Conservation (phyloP, 2,329 filamentous ascomycete species). For the Hymenoscyphus scutula region DNA sequence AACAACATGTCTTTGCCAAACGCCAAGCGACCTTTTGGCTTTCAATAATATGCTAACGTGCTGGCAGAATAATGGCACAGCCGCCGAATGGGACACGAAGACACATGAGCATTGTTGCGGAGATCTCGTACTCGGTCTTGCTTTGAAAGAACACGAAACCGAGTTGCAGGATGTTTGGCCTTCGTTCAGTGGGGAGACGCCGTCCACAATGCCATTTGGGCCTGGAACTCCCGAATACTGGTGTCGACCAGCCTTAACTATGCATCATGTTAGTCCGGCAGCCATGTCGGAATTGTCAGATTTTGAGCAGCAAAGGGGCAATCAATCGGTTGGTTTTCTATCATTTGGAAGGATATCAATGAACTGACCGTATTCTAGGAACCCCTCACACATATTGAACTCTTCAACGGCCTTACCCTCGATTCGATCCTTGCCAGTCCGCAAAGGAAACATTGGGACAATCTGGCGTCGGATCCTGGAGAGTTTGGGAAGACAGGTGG, state of each 20-base stretch:
- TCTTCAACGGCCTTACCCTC: conserved; percentile 48
- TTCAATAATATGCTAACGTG: neutral
- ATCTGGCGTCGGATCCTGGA: conserved; percentile 45
- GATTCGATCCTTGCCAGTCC: conserved; percentile 39
- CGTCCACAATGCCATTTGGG: conserved; percentile 47
- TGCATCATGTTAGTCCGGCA: conserved; percentile 54
- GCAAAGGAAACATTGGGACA: conserved; percentile 50
- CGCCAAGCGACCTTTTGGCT: conserved; percentile 9
- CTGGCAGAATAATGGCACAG: conserved; percentile 41
- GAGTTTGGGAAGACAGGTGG: conserved; percentile 42
- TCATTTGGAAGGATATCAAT: neutral
- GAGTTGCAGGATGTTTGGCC: conserved; percentile 48
- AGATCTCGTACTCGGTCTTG: conserved; percentile 48
- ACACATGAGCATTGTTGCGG: conserved; percentile 49
- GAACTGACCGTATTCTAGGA: conserved; percentile 12
- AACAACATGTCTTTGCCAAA: too few relatives aligned
- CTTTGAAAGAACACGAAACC: conserved; percentile 46
- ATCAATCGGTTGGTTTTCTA: conserved; percentile 11
- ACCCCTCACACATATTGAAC: conserved; percentile 41
- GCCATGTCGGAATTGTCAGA: conserved; percentile 51
- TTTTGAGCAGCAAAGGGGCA: conserved; percentile 43
- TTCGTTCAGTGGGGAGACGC: conserved; percentile 55
- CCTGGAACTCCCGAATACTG: conserved; percentile 39
- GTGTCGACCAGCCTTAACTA: conserved; percentile 54
- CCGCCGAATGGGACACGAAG: conserved; percentile 45